These are phyloP conservation scores for Cylindrodendrum hubeiense DNA, from an alignment of 2,329 filamentous ascomycete genomes.

Conservation along the genomic window DNA sequence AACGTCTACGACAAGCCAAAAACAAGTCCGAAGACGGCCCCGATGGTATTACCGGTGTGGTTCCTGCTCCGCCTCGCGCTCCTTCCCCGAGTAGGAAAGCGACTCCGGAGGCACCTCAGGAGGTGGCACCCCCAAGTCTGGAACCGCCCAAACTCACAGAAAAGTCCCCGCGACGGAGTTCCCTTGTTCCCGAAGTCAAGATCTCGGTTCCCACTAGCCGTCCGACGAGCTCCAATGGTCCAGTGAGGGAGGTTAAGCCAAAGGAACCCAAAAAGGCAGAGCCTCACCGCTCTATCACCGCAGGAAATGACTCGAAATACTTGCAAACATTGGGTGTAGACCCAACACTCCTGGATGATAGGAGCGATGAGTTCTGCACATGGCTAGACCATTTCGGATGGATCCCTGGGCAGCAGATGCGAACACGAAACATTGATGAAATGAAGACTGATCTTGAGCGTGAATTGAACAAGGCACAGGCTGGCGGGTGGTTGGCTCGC, in stretches of 20 bases:
- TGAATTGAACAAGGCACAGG: slow-evolving; percentile 90
- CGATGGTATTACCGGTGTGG: slow-evolving; percentile 90
- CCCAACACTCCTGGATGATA: slow-evolving; percentile 78
- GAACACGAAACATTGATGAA: slow-evolving; percentile 80
- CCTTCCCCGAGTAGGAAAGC: slow-evolving; percentile 26
- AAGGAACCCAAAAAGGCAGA: slow-evolving; percentile 49
- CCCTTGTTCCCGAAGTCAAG: slow-evolving; percentile 69
- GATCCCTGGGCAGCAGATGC: slow-evolving; percentile 81
- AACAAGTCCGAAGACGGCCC: slow-evolving; percentile 74
- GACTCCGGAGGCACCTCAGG: not conserved
- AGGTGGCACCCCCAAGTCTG: not conserved
- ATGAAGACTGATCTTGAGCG: slow-evolving; percentile 87
- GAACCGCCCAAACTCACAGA: slow-evolving; percentile 37
- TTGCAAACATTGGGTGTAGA: slow-evolving; percentile 84
- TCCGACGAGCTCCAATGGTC: slow-evolving; percentile 54
- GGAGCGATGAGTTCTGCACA: slow-evolving; percentile 83
- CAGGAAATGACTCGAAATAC: slow-evolving; percentile 83
- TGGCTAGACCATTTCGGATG: slow-evolving; percentile 91
- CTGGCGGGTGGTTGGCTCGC: slow-evolving; percentile 90
- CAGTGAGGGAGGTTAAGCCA: slow-evolving; percentile 51
- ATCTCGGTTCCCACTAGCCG: slow-evolving; percentile 63
- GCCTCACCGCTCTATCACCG: slow-evolving; percentile 70
- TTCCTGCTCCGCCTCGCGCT: slow-evolving; percentile 77
- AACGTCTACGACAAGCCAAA: slow-evolving; percentile 76
- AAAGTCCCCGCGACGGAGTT: slow-evolving; percentile 50